phyloP scores from a whole-genome alignment of 257 asterid species.

The Solanum arcanum region DNA sequence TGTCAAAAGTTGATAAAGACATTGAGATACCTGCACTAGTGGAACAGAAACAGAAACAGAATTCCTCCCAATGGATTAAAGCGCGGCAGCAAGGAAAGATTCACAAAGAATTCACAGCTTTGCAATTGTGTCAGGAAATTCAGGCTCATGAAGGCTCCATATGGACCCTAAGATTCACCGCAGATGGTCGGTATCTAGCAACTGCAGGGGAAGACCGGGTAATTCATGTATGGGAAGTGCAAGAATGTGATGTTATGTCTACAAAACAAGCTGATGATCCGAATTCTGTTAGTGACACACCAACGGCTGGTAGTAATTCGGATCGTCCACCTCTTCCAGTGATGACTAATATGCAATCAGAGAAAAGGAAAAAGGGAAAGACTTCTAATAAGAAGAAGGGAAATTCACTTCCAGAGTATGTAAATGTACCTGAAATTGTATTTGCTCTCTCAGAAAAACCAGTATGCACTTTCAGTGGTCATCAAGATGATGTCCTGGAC shows the following conservation, averaged over 20 bases:
- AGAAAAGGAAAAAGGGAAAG: constrained; percentile 5
- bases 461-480: constrained; percentile 8
- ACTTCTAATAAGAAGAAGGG: not conserved
- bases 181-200: constrained; percentile 5
- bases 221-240: constrained; percentile 15
- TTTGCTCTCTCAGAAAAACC: constrained; percentile 17
- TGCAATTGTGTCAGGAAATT: constrained; percentile 12
- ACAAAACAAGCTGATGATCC: not conserved
- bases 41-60: not conserved
- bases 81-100: constrained; percentile 14
- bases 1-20: not conserved
- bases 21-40: not conserved
- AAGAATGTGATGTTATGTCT: constrained; percentile 14
- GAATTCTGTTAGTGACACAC: not conserved
- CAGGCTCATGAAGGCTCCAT: constrained; percentile 20
- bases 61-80: constrained; percentile 11
- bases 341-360: not conserved
- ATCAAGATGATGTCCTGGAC: constrained; percentile 15
- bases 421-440: constrained; percentile 10
- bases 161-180: constrained; percentile 10
- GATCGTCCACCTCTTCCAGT: constrained; percentile 3
- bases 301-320: not conserved
- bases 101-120: constrained; percentile 9
- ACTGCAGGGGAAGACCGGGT: constrained; percentile 17
- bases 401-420: constrained; percentile 5